Evolutionary conservation across 1,284 basidiomycete genomes (phyloP).

Genomic region (Puccinia horiana): DNA sequence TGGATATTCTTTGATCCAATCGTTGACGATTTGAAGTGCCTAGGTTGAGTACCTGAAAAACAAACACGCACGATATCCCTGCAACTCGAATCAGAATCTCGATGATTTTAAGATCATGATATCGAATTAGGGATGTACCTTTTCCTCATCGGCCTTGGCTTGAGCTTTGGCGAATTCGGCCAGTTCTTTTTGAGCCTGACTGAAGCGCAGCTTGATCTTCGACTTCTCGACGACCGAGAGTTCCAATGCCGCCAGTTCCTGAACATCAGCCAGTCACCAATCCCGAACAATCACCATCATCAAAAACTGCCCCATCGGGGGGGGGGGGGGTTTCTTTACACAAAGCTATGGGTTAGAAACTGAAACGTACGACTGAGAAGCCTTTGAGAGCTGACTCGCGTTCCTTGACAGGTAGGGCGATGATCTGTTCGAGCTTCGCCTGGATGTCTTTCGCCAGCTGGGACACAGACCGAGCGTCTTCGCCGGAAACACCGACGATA

Average conservation of each 20-base stretch:
- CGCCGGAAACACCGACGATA: constrained; percentile 89
- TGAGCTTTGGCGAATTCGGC: constrained; percentile 82
- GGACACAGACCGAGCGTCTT: constrained; percentile 81
- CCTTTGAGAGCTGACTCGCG: constrained; percentile 84
- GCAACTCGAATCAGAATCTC: no score
- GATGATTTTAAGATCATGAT: no score
- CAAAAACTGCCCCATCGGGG: not conserved
- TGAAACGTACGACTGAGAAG: constrained; percentile 62
- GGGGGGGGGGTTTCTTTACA: no score
- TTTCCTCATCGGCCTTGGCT: constrained; percentile 67
- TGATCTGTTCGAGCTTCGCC: constrained; percentile 69
- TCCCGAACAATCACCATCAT: not conserved
- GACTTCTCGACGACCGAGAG: constrained; percentile 83
- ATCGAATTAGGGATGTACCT: no score
- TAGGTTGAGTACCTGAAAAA: constrained; percentile 15
- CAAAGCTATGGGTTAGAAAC: not conserved
- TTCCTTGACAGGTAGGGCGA: constrained; percentile 70
- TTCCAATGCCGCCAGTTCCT: constrained; percentile 86
- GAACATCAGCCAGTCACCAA: no score
- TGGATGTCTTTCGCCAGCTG: constrained; percentile 71
- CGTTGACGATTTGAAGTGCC: constrained; percentile 43
- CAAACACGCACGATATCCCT: no score
- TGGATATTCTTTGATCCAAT: constrained; percentile 38
- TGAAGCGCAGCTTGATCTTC: constrained; percentile 74
- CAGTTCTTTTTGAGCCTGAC: constrained; percentile 74